Evolutionary conservation across 78 protist genomes (phyloP).

Genomic region (Thecamonas trahens): DNA sequence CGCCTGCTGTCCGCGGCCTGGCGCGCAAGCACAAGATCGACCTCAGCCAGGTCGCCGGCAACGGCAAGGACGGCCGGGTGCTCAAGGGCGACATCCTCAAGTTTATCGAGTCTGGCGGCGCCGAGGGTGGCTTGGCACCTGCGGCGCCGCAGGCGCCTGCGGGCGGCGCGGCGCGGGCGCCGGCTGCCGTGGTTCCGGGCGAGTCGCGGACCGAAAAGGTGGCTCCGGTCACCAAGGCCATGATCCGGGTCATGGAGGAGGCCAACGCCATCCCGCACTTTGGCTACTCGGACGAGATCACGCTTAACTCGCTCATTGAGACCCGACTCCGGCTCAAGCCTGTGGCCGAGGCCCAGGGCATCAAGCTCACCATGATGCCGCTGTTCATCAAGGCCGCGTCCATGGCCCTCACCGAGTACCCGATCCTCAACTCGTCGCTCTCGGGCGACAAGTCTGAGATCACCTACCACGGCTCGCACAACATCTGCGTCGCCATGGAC

Average conservation of each 20-base stretch:
- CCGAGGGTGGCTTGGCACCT: constrained; percentile 18
- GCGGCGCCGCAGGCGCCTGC: constrained; percentile 21
- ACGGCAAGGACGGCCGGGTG: constrained; percentile 80
- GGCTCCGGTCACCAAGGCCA: constrained; percentile 40
- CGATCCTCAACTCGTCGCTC: constrained; percentile 62
- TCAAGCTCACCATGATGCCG: constrained; percentile 70
- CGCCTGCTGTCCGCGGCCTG: constrained; percentile 81
- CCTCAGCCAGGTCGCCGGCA: constrained; percentile 22
- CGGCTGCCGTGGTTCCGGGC: neutral
- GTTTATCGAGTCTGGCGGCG: constrained; percentile 19
- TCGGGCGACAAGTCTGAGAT: constrained; percentile 44
- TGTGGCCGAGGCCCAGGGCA: constrained; percentile 50
- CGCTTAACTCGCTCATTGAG: constrained; percentile 20
- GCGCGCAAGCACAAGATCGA: constrained; percentile 61
- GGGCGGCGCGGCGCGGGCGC: constrained; percentile 1
- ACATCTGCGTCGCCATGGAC: constrained; percentile 93
- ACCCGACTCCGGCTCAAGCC: constrained; percentile 18
- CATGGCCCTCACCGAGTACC: constrained; percentile 69
- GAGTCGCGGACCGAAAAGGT: constrained; percentile 7
- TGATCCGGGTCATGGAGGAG: constrained; percentile 76
- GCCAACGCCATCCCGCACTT: constrained; percentile 65
- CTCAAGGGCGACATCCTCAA: constrained; percentile 65
- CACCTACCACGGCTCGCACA: constrained; percentile 56
- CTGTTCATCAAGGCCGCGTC: constrained; percentile 85
- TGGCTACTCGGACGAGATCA: constrained; percentile 64